Evolutionary conservation across 192 early-diverging fungal species (phyloP).

Genomic region (Gigaspora rosea): DNA sequence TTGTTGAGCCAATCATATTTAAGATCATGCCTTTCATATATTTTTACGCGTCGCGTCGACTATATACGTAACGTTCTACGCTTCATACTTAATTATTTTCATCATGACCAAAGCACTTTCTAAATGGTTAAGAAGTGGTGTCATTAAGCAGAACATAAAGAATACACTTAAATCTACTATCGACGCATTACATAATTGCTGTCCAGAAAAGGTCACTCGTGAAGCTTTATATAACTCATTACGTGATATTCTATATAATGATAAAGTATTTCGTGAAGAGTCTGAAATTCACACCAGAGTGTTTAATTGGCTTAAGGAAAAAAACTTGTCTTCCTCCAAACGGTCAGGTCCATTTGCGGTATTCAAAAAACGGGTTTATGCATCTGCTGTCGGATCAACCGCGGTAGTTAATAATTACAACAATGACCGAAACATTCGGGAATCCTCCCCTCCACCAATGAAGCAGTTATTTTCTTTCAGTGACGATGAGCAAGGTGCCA

Average conservation of each 20-base stretch:
- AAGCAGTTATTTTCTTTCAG: slow-evolving; percentile 14
- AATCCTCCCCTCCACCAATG: background rate
- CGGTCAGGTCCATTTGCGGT: background rate
- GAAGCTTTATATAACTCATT: slow-evolving; percentile 2
- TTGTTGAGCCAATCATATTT: too few species aligned
- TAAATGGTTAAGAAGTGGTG: slow-evolving; percentile 13
- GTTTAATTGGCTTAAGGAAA: slow-evolving; percentile 7
- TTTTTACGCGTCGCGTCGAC: too few species aligned
- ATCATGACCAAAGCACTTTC: background rate
- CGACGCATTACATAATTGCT: slow-evolving; percentile 2
- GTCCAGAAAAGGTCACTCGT: background rate
- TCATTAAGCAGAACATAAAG: slow-evolving; percentile 21
- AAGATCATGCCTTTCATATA: too few species aligned
- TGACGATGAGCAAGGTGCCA: slow-evolving; percentile 1
- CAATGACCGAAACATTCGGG: background rate
- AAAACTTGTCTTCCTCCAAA: background rate
- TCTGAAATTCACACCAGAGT: slow-evolving; percentile 9
- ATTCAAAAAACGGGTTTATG: slow-evolving; percentile 11
- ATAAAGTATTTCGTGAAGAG: background rate
- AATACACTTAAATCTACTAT: slow-evolving; percentile 6
- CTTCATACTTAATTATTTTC: too few species aligned
- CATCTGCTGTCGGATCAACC: slow-evolving; percentile 1
- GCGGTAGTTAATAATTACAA: background rate
- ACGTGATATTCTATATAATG: slow-evolving; percentile 1
- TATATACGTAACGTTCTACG: too few species aligned